Evolutionary conservation across 1,284 basidiomycete species (phyloP).

Genomic region (Pascua sp.): DNA sequence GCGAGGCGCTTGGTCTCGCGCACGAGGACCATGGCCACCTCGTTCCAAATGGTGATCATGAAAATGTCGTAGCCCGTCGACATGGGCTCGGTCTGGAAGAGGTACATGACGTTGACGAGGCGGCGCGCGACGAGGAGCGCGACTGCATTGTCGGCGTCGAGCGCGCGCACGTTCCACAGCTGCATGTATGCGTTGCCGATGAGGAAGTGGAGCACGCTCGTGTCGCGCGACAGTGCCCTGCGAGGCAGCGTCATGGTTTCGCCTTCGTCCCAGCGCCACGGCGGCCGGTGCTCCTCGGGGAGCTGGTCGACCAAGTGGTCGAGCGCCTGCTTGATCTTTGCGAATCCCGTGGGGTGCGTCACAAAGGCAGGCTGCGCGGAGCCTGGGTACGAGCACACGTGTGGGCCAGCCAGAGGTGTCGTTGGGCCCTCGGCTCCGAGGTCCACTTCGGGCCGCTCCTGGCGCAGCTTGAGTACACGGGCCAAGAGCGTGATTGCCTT

Average conservation of each 20-base stretch:
- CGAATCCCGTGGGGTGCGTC: slow-evolving; percentile 18
- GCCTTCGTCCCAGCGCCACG: slow-evolving; percentile 31
- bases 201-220: slow-evolving; percentile 23
- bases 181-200: slow-evolving; percentile 29
- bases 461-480: slow-evolving; percentile 18
- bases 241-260: slow-evolving; percentile 14
- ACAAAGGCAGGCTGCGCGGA: slow-evolving; percentile 11
- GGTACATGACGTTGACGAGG: slow-evolving; percentile 27
- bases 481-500: slow-evolving; percentile 24
- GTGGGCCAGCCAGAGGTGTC: not conserved
- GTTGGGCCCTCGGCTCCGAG: not conserved
- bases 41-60: slow-evolving; percentile 31
- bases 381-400: slow-evolving; percentile 16
- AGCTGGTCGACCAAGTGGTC: slow-evolving; percentile 16
- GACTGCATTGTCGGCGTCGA: slow-evolving; percentile 21
- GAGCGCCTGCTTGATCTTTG: slow-evolving; percentile 12
- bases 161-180: slow-evolving; percentile 26
- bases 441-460: slow-evolving; percentile 18
- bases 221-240: slow-evolving; percentile 13
- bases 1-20: slow-evolving; percentile 27
- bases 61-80: slow-evolving; percentile 25
- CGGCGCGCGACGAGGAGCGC: slow-evolving; percentile 30
- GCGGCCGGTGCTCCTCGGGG: slow-evolving; percentile 30
- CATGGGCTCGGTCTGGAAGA: slow-evolving; percentile 22
- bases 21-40: slow-evolving; percentile 29